Base-by-base conservation (phyloP, 2,329 filamentous ascomycete genomes). In the Colletotrichum eleusines region DNA sequence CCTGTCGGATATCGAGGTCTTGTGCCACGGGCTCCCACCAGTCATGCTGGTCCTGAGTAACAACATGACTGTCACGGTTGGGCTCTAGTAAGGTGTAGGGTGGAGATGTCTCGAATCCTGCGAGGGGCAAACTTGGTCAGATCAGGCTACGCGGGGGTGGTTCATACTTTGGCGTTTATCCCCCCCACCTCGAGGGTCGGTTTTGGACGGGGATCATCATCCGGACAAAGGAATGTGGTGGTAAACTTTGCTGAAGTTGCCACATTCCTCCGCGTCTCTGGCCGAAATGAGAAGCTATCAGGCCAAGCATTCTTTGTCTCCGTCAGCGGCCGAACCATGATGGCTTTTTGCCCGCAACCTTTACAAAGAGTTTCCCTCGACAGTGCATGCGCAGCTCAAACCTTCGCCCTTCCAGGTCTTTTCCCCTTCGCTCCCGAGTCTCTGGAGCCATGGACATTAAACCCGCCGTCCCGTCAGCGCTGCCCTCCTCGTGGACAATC, bases 11-110 rank as follows among this genome's bases (percentile, higher is more conserved):
- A 84, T 95, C 71, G 92, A 96, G 79, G 88, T 96, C 2, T 81
- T 97, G 69, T 95, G 92, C 79, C 88, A 91, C 76, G 91, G 89
- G 14, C 82, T 95, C 72, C 93, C 94, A 35, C 94, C 94, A 1
- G 89, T 90, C 55, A 79, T 97, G 76, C 83, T 97, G 79, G 92
- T 97, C 48, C 87, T 97, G 80, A 94, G 92, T 80, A 97, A 97
- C 80, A 94, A 91, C 76, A 94, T 97, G 92, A 97, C 93, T 20
- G 94, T 97, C 57, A 97, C 92, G 8, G 92, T 92, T 76, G 92
- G 90, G 78, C 80, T 94, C 72, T 93, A 59, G 23, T 63, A 50
- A 38, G 40, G 20, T 59, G 33, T 28, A 26, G 76, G 74, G 31
- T 57, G 58, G 38, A 44, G 65, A 38, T 60, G 53, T 69, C 63